These are phyloP conservation scores for Talaromyces proteolyticus DNA, from an alignment of 495 filamentous ascomycete species.

Conservation along the genomic window DNA sequence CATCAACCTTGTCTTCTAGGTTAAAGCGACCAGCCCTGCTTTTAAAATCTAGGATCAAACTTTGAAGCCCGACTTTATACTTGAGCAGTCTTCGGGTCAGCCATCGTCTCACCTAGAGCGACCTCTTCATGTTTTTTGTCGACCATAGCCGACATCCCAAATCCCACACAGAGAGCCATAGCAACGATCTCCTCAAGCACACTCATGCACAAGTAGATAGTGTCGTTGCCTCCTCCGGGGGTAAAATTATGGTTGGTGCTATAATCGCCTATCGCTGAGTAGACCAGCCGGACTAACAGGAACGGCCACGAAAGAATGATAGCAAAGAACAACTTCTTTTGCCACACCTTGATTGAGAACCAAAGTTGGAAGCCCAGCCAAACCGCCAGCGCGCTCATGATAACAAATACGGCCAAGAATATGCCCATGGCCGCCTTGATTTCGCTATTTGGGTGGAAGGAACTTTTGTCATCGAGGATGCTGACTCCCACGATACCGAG, in stretches of 20 bases:
- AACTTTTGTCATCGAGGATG: neutral
- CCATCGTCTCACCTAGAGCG: neutral
- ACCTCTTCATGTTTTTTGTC: neutral
- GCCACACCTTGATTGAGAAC: constrained; percentile 1
- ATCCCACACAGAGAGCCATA: constrained; percentile 12
- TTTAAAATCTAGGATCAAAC: too few species aligned
- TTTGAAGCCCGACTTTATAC: too few species aligned
- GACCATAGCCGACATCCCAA: constrained; percentile 16
- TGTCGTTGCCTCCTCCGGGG: constrained; percentile 7
- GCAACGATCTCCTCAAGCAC: constrained; percentile 25
- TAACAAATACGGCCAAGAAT: constrained; percentile 20
- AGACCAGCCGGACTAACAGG: constrained; percentile 18
- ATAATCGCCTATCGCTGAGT: constrained; percentile 19
- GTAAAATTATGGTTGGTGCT: constrained; percentile 4
- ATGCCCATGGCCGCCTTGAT: constrained; percentile 22
- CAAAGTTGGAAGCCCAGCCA: constrained; percentile 11
- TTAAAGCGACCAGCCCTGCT: too few species aligned
- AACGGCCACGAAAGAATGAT: constrained; percentile 19
- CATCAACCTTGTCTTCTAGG: too few species aligned
- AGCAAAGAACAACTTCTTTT: constrained; percentile 25
- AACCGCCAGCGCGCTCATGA: constrained; percentile 4
- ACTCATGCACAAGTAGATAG: constrained; percentile 23
- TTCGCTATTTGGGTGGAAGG: constrained; percentile 11
- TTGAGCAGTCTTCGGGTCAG: neutral
- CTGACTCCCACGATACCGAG: constrained; percentile 23